Evolutionary conservation across 805 yeast species (phyloP).

Genomic region (Trichomonascus vanleenenianus): DNA sequence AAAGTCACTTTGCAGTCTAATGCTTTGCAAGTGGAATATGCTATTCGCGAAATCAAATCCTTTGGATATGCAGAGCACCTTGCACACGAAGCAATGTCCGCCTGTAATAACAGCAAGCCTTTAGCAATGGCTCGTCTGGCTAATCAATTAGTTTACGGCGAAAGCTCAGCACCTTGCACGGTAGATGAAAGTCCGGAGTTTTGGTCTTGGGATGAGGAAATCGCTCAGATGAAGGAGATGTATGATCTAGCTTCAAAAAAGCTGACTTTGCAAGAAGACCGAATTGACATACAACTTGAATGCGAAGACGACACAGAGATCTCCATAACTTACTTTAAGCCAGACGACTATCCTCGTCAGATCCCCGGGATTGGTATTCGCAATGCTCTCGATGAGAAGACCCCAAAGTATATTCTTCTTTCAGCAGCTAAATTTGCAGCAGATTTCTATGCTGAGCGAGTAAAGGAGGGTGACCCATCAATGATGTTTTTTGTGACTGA

Average conservation of each 20-base stretch:
- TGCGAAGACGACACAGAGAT: constrained; percentile 1
- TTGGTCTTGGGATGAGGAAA: constrained; percentile 40
- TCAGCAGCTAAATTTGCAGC: constrained; percentile 22
- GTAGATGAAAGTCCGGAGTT: constrained; percentile 18
- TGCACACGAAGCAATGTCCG: constrained; percentile 41
- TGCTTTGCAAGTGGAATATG: constrained; percentile 47
- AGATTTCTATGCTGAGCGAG: too few species aligned
- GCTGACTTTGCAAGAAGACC: not conserved
- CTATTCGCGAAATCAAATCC: constrained; percentile 47
- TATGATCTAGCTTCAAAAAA: constrained; percentile 30
- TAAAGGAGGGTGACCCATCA: too few species aligned
- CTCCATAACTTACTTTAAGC: constrained; percentile 33
- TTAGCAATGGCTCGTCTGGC: constrained; percentile 39
- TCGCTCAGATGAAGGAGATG: constrained; percentile 57
- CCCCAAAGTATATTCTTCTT: constrained; percentile 29
- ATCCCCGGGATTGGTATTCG: constrained; percentile 64
- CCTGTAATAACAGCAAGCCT: constrained; percentile 33
- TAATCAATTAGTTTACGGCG: constrained; percentile 18
- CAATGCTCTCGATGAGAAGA: constrained; percentile 17
- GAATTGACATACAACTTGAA: not conserved
- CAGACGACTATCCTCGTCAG: constrained; percentile 51
- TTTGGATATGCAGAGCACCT: constrained; percentile 69
- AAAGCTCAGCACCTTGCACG: constrained; percentile 8
- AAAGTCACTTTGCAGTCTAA: constrained; percentile 35
- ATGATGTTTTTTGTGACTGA: too few species aligned